phyloP scores from a whole-genome alignment of 768 basidiomycete genomes.

The Trametes maxima region DNA sequence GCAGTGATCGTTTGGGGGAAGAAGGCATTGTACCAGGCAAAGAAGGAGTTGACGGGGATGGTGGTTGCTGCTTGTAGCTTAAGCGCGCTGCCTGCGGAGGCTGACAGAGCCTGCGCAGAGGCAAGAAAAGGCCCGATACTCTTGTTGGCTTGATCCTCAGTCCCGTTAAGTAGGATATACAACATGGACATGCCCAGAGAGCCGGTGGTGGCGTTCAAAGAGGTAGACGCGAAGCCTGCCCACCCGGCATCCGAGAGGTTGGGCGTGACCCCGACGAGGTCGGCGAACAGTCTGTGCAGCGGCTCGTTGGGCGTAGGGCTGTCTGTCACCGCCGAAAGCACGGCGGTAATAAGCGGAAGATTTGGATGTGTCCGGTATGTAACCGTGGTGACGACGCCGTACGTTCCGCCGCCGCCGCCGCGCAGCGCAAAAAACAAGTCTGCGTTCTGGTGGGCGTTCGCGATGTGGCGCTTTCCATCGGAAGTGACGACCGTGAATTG shows the following conservation, averaged over 20 bases:
- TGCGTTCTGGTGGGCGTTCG: conserved; percentile 47
- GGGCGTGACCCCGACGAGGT: conserved; percentile 4
- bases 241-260: conserved; percentile 19
- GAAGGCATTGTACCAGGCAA: conserved; percentile 18
- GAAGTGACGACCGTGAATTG: conserved; percentile 57
- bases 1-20: conserved; percentile 8
- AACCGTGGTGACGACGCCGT: conserved; percentile 43
- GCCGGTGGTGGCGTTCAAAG: too few species aligned
- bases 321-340: conserved; percentile 25
- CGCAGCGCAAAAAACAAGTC: conserved; percentile 57
- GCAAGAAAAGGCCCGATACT: conserved; percentile 40
- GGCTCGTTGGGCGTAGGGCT: conserved; percentile 7
- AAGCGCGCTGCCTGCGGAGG: conserved; percentile 24
- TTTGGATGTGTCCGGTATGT: conserved; percentile 49
- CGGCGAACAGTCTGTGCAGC: conserved; percentile 5
- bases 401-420: conserved; percentile 44
- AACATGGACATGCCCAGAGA: background rate
- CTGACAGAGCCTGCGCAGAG: conserved; percentile 29
- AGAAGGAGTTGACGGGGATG: conserved; percentile 26
- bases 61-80: conserved; percentile 7
- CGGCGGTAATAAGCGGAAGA: conserved; percentile 37
- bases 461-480: conserved; percentile 46
- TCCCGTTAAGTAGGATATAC: conserved; percentile 38
- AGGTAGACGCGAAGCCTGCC: background rate
- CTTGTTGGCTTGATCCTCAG: conserved; percentile 37